Base-by-base conservation (phyloP, 805 yeast species). In the Sugiyamaella americana region DNA sequence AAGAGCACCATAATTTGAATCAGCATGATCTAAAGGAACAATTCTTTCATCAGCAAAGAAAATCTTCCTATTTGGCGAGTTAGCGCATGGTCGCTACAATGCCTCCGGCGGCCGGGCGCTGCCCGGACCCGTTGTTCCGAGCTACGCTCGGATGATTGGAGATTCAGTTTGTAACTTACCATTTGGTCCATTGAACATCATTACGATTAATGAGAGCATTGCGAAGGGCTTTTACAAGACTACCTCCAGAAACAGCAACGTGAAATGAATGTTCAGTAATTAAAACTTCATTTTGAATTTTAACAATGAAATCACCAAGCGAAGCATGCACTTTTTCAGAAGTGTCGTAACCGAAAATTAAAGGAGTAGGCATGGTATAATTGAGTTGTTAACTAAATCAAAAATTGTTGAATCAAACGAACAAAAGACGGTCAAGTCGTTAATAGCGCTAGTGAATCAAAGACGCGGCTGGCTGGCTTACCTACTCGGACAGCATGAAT, bases 11-110 rank as follows among this genome's bases (percentile, higher is more conserved):
- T 78, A 87, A 71, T 89, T 89, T 51, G 95, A 85, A 63, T 89
- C 97, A 19, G 74, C 80, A 61, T 87, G 83, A 54, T 78, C 78
- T 58, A 87, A 72, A 6, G 95, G 85, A 32, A 89, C 96, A 52
- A 89, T 65, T 65, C 98, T 78, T 69, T 89, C 98, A 62, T 89
- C 98, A 54, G 89, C 81, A 66, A 89, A 87, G 68, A 73, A 89
- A 10, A 89, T 80, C 50, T 78, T 78, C 94, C 95, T 71, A 57
- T 35, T 17, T 17, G 22, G 23, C 13, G 4, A 6, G 24, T 38
- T 38, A 37, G 43, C 4, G 4, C 6, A 3, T n/a, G 18, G n/a
- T n/a, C n/a, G n/a, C n/a, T n/a, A n/a, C n/a, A n/a, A n/a, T n/a
- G n/a, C n/a, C n/a, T n/a, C n/a, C n/a, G n/a, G n/a, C n/a, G n/a